Conservation (phyloP, 2,329 filamentous ascomycete species). For the Fusarium oxysporum region DNA sequence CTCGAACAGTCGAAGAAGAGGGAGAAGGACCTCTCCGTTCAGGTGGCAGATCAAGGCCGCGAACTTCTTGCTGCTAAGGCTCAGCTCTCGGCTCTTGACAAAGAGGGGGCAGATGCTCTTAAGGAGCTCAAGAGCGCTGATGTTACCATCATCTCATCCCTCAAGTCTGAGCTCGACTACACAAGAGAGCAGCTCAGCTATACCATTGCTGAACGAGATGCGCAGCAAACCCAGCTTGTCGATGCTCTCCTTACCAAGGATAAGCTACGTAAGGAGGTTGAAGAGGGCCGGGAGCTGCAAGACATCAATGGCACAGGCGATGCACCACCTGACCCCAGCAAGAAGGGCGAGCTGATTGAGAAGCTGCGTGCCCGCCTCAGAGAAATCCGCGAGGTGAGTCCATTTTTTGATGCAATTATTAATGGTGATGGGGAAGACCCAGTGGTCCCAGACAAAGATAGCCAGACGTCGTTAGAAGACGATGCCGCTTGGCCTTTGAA, state of each 20-base stretch:
- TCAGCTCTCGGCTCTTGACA: constrained; percentile 66
- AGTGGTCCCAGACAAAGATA: constrained; percentile 14
- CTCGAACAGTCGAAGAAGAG: constrained; percentile 59
- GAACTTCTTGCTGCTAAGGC: constrained; percentile 64
- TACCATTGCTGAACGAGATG: constrained; percentile 64
- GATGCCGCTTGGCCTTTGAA: background rate
- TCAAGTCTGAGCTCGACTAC: constrained; percentile 68
- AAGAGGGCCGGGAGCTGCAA: constrained; percentile 58
- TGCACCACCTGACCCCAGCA: constrained; percentile 52
- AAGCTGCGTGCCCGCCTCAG: constrained; percentile 67
- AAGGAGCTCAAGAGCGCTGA: constrained; percentile 70
- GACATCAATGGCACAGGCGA: constrained; percentile 52
- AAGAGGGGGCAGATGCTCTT: constrained; percentile 66
- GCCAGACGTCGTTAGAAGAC: background rate
- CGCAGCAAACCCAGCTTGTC: constrained; percentile 70
- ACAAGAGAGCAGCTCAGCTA: constrained; percentile 64
- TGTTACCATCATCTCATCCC: constrained; percentile 67
- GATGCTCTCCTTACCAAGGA: constrained; percentile 71
- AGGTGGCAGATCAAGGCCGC: constrained; percentile 65
- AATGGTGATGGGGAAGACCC: constrained; percentile 16
- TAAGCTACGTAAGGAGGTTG: constrained; percentile 66
- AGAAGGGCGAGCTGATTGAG: constrained; percentile 65
- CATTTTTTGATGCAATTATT: constrained; percentile 13
- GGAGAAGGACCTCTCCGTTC: constrained; percentile 58
- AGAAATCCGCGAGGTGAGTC: constrained; percentile 69